Conservation (phyloP, 225 moss, liverwort and hornwort genomes). For the Thuidium tamariscinum region DNA sequence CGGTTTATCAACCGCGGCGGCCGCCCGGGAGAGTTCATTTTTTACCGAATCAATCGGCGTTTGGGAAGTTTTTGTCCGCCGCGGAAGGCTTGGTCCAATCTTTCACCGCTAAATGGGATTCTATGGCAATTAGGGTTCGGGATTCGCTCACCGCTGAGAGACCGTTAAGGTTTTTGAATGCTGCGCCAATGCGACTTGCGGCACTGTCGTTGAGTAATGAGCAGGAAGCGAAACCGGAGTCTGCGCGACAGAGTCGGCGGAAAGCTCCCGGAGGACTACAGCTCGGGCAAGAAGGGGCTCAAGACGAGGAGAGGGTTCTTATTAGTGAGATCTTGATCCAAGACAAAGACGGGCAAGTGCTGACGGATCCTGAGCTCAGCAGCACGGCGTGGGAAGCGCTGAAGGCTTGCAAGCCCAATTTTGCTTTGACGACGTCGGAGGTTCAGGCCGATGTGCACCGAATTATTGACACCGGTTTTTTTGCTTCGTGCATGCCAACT, state of each 20-base stretch:
- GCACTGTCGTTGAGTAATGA: conserved; percentile 30
- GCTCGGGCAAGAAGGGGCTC: conserved; percentile 41
- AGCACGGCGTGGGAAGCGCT: conserved; percentile 68
- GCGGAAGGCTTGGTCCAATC: conserved; percentile 56
- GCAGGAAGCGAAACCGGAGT: conserved; percentile 16
- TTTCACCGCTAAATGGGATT: conserved; percentile 48
- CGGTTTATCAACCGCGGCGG: not conserved
- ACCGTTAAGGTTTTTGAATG: conserved; percentile 7
- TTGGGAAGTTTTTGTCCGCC: conserved; percentile 43
- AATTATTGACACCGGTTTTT: conserved; percentile 87
- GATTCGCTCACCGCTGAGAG: conserved; percentile 24
- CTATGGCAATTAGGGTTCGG: conserved; percentile 40
- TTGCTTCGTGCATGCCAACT: conserved; percentile 94
- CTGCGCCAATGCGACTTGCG: conserved; percentile 9
- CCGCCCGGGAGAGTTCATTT: not conserved
- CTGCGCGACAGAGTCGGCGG: conserved; percentile 46
- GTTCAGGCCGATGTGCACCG: conserved; percentile 98
- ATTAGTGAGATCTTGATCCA: conserved; percentile 97
- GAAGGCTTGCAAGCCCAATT: conserved; percentile 97
- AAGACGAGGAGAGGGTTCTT: conserved; percentile 78
- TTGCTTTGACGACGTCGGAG: conserved; percentile 87
- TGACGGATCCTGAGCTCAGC: conserved; percentile 63
- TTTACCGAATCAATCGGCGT: conserved; percentile 5
- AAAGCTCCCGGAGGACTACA: conserved; percentile 41
- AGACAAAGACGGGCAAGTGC: conserved; percentile 75